Evolutionary conservation across 2,329 filamentous ascomycete species (phyloP).

Genomic region (Atkinsonella hypoxylon): DNA sequence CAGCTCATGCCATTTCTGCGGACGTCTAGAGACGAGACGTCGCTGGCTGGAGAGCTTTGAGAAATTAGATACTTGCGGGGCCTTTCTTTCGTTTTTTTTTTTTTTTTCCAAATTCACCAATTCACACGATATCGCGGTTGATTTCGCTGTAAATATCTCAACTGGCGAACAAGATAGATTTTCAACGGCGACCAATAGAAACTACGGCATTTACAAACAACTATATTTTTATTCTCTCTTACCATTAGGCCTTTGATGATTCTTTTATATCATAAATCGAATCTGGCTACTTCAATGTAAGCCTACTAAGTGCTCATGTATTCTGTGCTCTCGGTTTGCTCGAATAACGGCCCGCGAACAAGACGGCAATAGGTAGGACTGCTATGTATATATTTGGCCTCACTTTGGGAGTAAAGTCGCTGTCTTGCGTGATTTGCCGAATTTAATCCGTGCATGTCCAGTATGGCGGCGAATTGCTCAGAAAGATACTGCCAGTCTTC

Average conservation of each 20-base stretch:
- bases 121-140: no score
- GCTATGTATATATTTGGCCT: background rate
- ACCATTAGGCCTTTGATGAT: background rate
- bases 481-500: background rate
- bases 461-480: no score
- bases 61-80: background rate
- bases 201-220: no score
- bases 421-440: no score
- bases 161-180: background rate
- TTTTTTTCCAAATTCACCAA: no score
- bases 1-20: constrained; percentile 80
- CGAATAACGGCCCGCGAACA: background rate
- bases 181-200: background rate
- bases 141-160: background rate
- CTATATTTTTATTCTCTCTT: background rate
- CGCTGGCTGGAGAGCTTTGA: constrained; percentile 21
- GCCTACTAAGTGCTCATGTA: background rate
- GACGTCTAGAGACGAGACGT: constrained; percentile 76
- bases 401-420: no score
- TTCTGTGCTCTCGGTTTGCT: background rate
- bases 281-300: background rate
- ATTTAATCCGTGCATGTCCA: no score
- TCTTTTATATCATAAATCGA: background rate
- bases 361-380: background rate
- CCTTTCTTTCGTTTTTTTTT: no score